A percentile compares a stretch with the other conserved stretches of the same genome.
Conservation (phyloP, 2,329 filamentous ascomycete genomes). For the Teratosphaeria epicoccoides region DNA sequence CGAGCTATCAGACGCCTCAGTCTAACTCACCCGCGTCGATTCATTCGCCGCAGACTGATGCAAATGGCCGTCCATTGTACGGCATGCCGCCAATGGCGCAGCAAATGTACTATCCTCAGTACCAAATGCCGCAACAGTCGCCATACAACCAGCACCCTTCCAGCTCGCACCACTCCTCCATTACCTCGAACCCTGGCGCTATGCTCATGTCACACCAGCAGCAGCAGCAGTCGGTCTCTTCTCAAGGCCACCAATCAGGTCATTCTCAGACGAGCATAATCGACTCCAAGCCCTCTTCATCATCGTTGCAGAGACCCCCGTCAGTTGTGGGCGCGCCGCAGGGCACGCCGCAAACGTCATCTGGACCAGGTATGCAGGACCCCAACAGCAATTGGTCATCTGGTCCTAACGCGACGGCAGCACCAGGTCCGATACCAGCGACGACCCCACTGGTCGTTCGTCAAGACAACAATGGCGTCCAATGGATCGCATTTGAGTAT, state of each 20-base stretch:
- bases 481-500: constrained; percentile 99
- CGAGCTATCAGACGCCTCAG: constrained; percentile 76
- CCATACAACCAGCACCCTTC: constrained; percentile 47
- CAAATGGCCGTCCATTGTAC: constrained; percentile 74
- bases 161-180: constrained; percentile 42
- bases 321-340: constrained; percentile 15
- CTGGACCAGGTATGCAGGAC: constrained; percentile 20
- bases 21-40: constrained; percentile 91
- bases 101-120: constrained; percentile 64
- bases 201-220: constrained; percentile 48
- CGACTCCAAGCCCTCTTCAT: constrained; percentile 10
- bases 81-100: constrained; percentile 68
- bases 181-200: constrained; percentile 35
- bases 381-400: constrained; percentile 11
- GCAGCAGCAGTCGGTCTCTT: constrained; percentile 13
- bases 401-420: constrained; percentile 75
- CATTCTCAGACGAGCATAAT: constrained; percentile 35
- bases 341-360: constrained; percentile 20
- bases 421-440: constrained; percentile 89
- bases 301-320: constrained; percentile 10
- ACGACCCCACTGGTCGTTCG: constrained; percentile 89
- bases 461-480: constrained; percentile 91
- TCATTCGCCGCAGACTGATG: constrained; percentile 83
- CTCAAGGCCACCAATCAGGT: constrained; percentile 21
- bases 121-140: constrained; percentile 42